Percentiles rank a stretch among this genome's conserved stretches.
Conservation (phyloP, 2,329 filamentous ascomycete species). For the Fusarium paranaense region DNA sequence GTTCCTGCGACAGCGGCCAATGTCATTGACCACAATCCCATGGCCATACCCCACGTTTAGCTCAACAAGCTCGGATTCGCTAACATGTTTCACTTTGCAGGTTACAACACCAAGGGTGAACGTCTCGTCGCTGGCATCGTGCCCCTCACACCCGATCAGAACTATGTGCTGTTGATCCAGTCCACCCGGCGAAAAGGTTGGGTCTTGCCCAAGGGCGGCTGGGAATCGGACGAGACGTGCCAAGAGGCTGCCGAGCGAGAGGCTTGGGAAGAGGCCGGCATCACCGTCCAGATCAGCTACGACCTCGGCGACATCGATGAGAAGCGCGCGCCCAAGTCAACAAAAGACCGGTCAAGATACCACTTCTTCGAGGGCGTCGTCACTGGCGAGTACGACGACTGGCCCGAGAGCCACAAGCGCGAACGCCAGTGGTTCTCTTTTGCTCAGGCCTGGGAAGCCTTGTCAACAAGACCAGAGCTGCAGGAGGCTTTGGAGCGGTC, state of each 20-base stretch:
- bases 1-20: constrained; percentile 13
- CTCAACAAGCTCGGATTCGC: constrained; percentile 7
- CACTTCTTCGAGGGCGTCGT: constrained; percentile 92
- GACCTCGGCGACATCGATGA: constrained; percentile 91
- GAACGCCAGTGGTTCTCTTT: constrained; percentile 92
- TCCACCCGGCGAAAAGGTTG: constrained; percentile 91
- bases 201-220: constrained; percentile 97
- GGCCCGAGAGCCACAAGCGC: constrained; percentile 95
- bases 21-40: constrained; percentile 11
- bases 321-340: constrained; percentile 80
- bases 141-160: constrained; percentile 86
- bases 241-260: constrained; percentile 88
- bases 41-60: neutral
- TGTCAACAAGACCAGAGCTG: constrained; percentile 85
- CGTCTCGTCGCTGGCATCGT: constrained; percentile 95
- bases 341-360: constrained; percentile 74
- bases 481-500: constrained; percentile 88
- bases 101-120: constrained; percentile 92
- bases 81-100: constrained; percentile 60
- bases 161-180: constrained; percentile 91
- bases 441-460: constrained; percentile 79
- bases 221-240: constrained; percentile 94
- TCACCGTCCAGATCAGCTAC: constrained; percentile 84
- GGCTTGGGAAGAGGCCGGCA: constrained; percentile 98
- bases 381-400: constrained; percentile 83